phyloP scores from a whole-genome alignment of 2,329 filamentous ascomycete species.

The Beauveria sp. region DNA sequence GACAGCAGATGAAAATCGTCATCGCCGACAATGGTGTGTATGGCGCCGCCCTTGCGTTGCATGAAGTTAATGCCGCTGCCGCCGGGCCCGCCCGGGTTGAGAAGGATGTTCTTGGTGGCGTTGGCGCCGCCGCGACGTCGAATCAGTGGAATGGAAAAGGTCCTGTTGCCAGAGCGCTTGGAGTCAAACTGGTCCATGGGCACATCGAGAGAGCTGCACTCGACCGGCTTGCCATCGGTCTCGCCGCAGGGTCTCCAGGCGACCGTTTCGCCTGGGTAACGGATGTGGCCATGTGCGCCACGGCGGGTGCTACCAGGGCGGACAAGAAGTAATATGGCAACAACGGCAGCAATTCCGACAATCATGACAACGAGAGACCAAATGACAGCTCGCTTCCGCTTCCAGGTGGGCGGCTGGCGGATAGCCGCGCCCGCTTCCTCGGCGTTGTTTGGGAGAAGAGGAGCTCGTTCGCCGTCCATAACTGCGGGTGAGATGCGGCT shows the following conservation, averaged over 20 bases:
- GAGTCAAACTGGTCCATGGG: conserved; percentile 39
- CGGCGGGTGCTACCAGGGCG: not conserved
- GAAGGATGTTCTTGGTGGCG: conserved; percentile 35
- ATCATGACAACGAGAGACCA: not conserved
- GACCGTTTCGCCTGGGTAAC: conserved; percentile 28
- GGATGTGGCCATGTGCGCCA: not conserved
- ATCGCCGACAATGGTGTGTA: conserved; percentile 33
- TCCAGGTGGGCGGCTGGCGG: conserved; percentile 6
- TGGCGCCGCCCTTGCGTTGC: conserved; percentile 25
- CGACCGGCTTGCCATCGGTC: conserved; percentile 27
- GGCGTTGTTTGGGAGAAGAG: not conserved
- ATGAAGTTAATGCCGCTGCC: conserved; percentile 34
- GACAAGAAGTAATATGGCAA: not conserved
- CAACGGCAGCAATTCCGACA: not conserved
- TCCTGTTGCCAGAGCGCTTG: conserved; percentile 25
- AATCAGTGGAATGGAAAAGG: conserved; percentile 37
- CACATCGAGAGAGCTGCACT: conserved; percentile 37
- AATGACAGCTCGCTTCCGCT: not conserved
- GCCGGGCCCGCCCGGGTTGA: conserved; percentile 43
- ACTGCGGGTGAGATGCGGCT: not conserved
- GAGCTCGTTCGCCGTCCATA: conserved; percentile 7
- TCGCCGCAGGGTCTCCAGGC: conserved; percentile 32
- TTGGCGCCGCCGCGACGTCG: conserved; percentile 34
- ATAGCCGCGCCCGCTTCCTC: not conserved
- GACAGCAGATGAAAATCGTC: conserved; percentile 34